Conservation (phyloP, 179 eudicot species). For the Monotropa hypopitys region DNA sequence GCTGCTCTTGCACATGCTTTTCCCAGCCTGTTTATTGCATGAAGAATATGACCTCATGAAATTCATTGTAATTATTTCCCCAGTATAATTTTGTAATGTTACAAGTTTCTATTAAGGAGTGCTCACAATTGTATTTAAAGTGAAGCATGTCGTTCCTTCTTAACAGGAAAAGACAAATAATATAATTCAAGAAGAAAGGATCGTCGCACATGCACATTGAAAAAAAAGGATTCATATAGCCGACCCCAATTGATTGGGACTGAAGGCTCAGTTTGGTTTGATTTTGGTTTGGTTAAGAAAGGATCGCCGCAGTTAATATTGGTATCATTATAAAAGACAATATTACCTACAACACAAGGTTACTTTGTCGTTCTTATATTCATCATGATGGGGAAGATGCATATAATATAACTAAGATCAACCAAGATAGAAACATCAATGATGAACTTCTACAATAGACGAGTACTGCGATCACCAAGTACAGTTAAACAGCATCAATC, state of each 20-base stretch:
- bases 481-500: background rate
- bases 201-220: too few species aligned
- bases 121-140: background rate
- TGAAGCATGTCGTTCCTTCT: background rate
- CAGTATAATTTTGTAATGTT: background rate
- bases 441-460: background rate
- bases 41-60: conserved; percentile 2
- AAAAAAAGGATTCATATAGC: too few species aligned
- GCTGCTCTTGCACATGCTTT: conserved; percentile 50
- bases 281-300: too few species aligned
- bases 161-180: background rate
- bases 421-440: background rate
- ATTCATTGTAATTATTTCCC: conserved; percentile 9
- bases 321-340: too few species aligned
- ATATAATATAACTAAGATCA: background rate
- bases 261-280: too few species aligned
- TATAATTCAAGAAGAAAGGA: background rate
- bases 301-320: background rate
- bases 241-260: too few species aligned
- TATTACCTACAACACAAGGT: background rate
- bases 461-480: background rate
- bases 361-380: background rate
- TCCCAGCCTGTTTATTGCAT: conserved; percentile 51
- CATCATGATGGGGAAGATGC: background rate
- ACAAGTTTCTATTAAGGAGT: background rate